Evolutionary conservation across 2,329 filamentous ascomycete genomes (phyloP).

Genomic region (Penicillium italicum): DNA sequence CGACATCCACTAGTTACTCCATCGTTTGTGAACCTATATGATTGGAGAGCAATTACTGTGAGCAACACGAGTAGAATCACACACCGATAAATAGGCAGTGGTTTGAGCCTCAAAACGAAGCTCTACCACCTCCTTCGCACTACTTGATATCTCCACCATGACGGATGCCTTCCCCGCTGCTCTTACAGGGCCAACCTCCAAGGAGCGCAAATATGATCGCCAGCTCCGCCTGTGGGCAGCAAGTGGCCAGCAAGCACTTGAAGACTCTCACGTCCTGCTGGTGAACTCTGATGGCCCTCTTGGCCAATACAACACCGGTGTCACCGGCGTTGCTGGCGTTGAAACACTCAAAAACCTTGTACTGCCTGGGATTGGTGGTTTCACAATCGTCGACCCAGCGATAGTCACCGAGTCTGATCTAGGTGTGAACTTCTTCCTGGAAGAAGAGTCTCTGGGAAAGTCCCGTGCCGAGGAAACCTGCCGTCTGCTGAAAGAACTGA

Average conservation of each 20-base stretch:
- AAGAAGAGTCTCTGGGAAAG: slow-evolving; percentile 71
- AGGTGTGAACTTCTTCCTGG: slow-evolving; percentile 95
- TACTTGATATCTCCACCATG: slow-evolving; percentile 26
- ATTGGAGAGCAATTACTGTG: background rate
- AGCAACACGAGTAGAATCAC: background rate
- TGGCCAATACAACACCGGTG: slow-evolving; percentile 39
- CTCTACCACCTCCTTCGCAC: background rate
- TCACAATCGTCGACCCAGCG: slow-evolving; percentile 82
- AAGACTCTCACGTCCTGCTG: slow-evolving; percentile 85
- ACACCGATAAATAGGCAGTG: background rate
- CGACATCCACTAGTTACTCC: slow-evolving; percentile 1
- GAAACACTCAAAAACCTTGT: slow-evolving; percentile 98
- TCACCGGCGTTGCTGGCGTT: slow-evolving; percentile 79
- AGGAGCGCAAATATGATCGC: slow-evolving; percentile 81
- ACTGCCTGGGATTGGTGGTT: slow-evolving; percentile 83
- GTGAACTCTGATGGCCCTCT: slow-evolving; percentile 63
- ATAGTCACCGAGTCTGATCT: slow-evolving; percentile 77
- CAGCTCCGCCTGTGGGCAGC: slow-evolving; percentile 95
- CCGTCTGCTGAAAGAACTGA: slow-evolving; percentile 77
- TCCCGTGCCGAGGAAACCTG: slow-evolving; percentile 74
- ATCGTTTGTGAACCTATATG: background rate
- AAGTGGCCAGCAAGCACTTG: slow-evolving; percentile 82
- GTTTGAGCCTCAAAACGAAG: background rate
- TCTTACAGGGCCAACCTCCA: slow-evolving; percentile 52
- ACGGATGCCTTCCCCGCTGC: slow-evolving; percentile 35